Evolutionary conservation across 192 early-diverging fungal species (phyloP).

Genomic region (Coemansia sp.): DNA sequence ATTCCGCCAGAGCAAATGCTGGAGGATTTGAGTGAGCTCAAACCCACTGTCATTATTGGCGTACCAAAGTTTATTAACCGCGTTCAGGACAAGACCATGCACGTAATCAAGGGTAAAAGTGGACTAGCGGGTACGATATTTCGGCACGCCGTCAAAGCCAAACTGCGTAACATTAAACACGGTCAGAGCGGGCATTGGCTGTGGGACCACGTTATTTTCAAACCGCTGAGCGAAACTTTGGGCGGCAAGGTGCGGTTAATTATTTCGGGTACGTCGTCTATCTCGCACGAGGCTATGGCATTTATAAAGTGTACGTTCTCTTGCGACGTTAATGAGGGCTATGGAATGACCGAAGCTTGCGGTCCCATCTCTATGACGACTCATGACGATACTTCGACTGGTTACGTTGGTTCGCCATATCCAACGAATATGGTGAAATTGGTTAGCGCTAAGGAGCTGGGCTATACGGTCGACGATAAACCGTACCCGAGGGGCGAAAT

Average conservation of each 20-base stretch:
- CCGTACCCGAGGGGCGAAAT: conserved; percentile 89
- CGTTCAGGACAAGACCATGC: conserved; percentile 78
- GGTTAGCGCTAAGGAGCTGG: conserved; percentile 86
- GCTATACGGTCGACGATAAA: conserved; percentile 79
- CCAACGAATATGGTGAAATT: conserved; percentile 83
- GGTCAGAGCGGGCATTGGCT: conserved; percentile 74
- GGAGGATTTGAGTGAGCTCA: conserved; percentile 77
- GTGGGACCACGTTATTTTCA: conserved; percentile 91
- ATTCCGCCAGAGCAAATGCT: conserved; percentile 71
- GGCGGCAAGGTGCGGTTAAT: conserved; percentile 83
- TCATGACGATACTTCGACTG: conserved; percentile 64
- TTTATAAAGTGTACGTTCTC: conserved; percentile 87
- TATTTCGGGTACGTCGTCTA: conserved; percentile 83
- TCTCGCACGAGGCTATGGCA: conserved; percentile 79
- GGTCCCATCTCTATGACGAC: conserved; percentile 61
- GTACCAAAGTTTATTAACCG: conserved; percentile 89
- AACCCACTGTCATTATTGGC: conserved; percentile 77
- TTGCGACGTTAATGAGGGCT: conserved; percentile 81
- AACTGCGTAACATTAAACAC: conserved; percentile 55
- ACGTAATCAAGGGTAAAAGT: conserved; percentile 64
- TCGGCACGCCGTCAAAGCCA: conserved; percentile 56
- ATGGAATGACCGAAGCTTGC: conserved; percentile 88
- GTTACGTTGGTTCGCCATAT: conserved; percentile 76
- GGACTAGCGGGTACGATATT: conserved; percentile 64
- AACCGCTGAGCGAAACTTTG: conserved; percentile 63